phyloP scores from a whole-genome alignment of 192 early-diverging fungal species.

The Gaertneriomyces sp. region DNA sequence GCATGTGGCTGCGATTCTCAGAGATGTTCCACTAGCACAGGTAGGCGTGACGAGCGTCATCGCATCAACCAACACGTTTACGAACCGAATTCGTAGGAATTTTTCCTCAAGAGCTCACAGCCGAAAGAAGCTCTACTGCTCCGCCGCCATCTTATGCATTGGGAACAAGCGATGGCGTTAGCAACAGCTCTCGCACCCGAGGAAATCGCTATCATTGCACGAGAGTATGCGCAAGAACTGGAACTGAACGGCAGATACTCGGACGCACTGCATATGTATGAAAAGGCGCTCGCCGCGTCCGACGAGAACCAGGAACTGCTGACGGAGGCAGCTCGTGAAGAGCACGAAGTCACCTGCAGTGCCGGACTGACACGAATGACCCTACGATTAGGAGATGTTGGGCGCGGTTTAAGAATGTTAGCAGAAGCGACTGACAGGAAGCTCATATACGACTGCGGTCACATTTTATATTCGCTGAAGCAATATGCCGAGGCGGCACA shows the following conservation, averaged over 20 bases:
- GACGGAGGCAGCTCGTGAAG: constrained; percentile 24
- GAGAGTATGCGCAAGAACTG: constrained; percentile 50
- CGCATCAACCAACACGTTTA: background rate
- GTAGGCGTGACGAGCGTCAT: constrained; percentile 4
- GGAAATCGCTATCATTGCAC: constrained; percentile 46
- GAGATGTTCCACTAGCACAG: constrained; percentile 43
- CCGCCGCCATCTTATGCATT: constrained; percentile 44
- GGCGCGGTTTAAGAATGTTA: constrained; percentile 52
- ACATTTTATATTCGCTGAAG: constrained; percentile 49
- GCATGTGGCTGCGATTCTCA: constrained; percentile 45
- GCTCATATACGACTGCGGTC: constrained; percentile 48
- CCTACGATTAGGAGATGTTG: constrained; percentile 48
- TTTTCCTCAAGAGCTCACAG: constrained; percentile 42
- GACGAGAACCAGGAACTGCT: constrained; percentile 11
- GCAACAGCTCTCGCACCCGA: constrained; percentile 41
- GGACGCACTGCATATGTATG: constrained; percentile 51
- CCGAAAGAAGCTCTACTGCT: constrained; percentile 46
- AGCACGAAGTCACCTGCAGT: constrained; percentile 44
- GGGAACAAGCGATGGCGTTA: constrained; percentile 50
- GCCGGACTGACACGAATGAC: constrained; percentile 47
- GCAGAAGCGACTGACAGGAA: constrained; percentile 36
- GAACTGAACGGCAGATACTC: constrained; percentile 45
- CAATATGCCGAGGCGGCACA: constrained; percentile 43
- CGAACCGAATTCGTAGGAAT: constrained; percentile 27
- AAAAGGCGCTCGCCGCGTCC: constrained; percentile 42